Base-by-base conservation (phyloP, 2,329 filamentous ascomycete genomes). In the Hyphodiscus sp. region DNA sequence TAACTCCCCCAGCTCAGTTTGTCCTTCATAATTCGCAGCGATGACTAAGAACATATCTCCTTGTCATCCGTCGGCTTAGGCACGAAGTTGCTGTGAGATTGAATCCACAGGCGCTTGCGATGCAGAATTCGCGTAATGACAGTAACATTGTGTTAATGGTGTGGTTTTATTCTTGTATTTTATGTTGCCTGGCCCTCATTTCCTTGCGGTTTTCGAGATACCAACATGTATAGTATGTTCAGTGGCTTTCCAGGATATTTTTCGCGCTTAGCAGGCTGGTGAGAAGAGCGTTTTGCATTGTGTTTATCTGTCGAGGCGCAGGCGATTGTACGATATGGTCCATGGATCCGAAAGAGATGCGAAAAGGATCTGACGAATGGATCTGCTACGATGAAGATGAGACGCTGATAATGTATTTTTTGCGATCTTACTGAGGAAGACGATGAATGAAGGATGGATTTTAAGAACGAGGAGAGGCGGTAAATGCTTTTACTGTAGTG, bases 221-320 rank as follows among this genome's bases (percentile, higher is more conserved):
- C 60, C 58, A 61, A 53, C 57, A 50, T 62, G 61, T 63, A 59
- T 45, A 60, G 47, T 60, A 61, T 50, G 50, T 11, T 18, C 41
- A 51, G 54, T 51, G 29, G 41, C 26, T 48, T 43, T 54, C 50
- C 30, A 18, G 38, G 15, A 23, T 29, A 43, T 23, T 49, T 50
- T 50, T 42, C 48, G 54, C 55, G 51, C 2, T 42, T 50, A 30
- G 44, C 20, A 53, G 33, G 56, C 51, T 51, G 51, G 52, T 60
- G 47, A 50, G 38, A 42, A 38, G 41, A 52, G 56, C 49, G 53
- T 57, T 46, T 38, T 49, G 50, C 48, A 50, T 53, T 23, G n/a
- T 42, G 45, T 48, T 41, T 53, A 43, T 52, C 13, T 38, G 33
- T 38, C 11, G 33, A 15, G 50, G 53, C 50, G 53, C 44, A 49